Evolutionary conservation across 2,329 filamentous ascomycete species (phyloP).

Genomic region (Neofusicoccum cordaticola): DNA sequence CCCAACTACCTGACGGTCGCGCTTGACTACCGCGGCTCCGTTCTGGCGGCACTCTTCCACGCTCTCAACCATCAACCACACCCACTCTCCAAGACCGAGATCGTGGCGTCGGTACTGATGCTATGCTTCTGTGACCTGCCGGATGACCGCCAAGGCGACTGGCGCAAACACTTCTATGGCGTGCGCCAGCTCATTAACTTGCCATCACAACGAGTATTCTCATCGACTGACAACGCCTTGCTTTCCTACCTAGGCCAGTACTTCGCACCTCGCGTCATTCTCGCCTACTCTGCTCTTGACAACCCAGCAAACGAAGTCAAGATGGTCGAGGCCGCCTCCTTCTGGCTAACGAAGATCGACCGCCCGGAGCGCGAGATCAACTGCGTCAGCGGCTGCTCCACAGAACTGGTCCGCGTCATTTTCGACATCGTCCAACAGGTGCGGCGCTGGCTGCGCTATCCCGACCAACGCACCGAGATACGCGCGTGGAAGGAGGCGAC

Average conservation of each 20-base stretch:
- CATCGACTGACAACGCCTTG: neutral
- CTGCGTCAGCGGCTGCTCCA: too few relatives aligned
- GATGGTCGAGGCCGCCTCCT: neutral
- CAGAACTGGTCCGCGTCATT: too few relatives aligned
- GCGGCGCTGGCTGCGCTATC: too few relatives aligned
- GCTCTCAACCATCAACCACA: neutral
- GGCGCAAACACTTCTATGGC: neutral
- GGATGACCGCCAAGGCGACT: neutral
- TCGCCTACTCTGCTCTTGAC: neutral
- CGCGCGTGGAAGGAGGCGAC: too few relatives aligned
- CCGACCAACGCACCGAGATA: too few relatives aligned
- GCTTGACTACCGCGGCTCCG: too few relatives aligned
- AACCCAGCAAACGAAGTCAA: neutral
- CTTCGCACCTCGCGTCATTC: neutral
- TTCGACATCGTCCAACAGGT: too few relatives aligned
- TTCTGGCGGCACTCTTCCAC: neutral
- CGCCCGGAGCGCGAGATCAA: neutral
- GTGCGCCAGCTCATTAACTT: neutral
- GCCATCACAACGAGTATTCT: neutral
- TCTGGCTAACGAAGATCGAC: neutral
- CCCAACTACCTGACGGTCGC: too few relatives aligned
- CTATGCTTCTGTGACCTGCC: neutral
- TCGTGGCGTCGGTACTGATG: neutral
- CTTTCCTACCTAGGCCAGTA: neutral
- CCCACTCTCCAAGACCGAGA: neutral